A percentile compares a stretch with the other conserved stretches of the same genome.
Conservation (phyloP, 768 basidiomycete species). For the Galerina marginata region DNA sequence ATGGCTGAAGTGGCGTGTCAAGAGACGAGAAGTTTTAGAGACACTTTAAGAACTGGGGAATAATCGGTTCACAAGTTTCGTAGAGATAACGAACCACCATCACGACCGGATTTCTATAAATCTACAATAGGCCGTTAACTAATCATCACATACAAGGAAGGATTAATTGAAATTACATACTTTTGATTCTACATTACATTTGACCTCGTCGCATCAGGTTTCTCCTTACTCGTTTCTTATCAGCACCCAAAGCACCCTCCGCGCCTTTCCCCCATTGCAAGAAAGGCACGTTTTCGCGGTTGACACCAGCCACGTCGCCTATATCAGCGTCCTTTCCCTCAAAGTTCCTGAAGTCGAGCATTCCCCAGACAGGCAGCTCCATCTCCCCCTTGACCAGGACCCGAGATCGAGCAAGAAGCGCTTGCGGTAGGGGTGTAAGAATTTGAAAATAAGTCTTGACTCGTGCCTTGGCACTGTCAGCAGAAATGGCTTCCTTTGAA, state of each 20-base stretch:
- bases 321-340: conserved; percentile 23
- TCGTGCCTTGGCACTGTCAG: background rate
- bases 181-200: conserved; percentile 45
- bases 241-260: conserved; percentile 65
- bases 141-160: too few relatives aligned
- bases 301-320: conserved; percentile 50
- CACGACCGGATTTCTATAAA: too few relatives aligned
- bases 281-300: conserved; percentile 69
- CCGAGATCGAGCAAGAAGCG: conserved; percentile 44
- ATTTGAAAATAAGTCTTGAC: conserved; percentile 61
- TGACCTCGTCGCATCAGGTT: conserved; percentile 89
- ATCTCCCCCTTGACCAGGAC: conserved; percentile 86
- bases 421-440: conserved; percentile 75
- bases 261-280: conserved; percentile 77
- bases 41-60: background rate
- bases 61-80: too few relatives aligned
- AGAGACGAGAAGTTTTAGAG: background rate
- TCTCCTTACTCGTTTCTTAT: conserved; percentile 74
- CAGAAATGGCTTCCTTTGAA: background rate
- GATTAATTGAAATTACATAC: background rate
- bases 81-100: too few relatives aligned
- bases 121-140: too few relatives aligned
- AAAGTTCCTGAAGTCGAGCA: conserved; percentile 70
- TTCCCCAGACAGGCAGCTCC: conserved; percentile 86
- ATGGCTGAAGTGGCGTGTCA: conserved; percentile 17